Percentiles rank a stretch among this genome's conserved stretches.
Conservation (phyloP, 208 protist species). For the Crithidia expoeki region DNA sequence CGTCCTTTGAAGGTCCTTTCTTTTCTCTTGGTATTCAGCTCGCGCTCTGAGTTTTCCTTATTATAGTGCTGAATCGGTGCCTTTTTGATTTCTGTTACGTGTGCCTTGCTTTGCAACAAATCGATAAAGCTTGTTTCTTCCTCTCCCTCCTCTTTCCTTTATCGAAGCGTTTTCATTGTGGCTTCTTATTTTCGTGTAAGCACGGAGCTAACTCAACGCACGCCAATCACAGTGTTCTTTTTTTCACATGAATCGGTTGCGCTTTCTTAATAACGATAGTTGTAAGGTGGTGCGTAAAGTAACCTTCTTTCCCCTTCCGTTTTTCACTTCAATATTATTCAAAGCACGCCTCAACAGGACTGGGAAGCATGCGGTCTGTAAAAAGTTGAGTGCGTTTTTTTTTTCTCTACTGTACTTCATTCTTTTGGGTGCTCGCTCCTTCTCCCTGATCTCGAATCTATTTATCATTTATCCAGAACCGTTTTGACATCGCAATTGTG, state of each 20-base stretch:
- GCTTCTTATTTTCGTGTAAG: not conserved
- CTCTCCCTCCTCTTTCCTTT: not conserved
- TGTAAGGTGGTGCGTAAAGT: not conserved
- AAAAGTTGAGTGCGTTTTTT: not conserved
- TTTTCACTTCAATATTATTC: not conserved
- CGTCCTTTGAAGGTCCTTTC: too few relatives aligned
- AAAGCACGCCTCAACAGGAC: not conserved
- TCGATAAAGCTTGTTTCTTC: not conserved
- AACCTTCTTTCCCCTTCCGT: not conserved
- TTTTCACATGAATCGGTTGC: not conserved
- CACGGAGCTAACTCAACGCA: not conserved
- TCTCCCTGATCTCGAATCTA: not conserved
- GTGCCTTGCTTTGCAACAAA: not conserved
- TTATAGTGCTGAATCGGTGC: not conserved
- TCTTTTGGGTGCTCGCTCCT: slow-evolving; percentile 1
- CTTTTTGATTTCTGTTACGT: not conserved
- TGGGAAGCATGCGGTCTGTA: slow-evolving; percentile 6
- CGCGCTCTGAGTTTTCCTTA: too few relatives aligned
- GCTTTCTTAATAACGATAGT: not conserved
- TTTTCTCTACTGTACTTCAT: not conserved
- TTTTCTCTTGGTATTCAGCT: too few relatives aligned
- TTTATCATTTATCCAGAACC: not conserved
- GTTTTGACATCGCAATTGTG: not conserved
- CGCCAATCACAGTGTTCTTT: not conserved
- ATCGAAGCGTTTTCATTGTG: too few relatives aligned